Base-by-base conservation (phyloP, 2,329 filamentous ascomycete genomes). In the Dactylellina leptospora region DNA sequence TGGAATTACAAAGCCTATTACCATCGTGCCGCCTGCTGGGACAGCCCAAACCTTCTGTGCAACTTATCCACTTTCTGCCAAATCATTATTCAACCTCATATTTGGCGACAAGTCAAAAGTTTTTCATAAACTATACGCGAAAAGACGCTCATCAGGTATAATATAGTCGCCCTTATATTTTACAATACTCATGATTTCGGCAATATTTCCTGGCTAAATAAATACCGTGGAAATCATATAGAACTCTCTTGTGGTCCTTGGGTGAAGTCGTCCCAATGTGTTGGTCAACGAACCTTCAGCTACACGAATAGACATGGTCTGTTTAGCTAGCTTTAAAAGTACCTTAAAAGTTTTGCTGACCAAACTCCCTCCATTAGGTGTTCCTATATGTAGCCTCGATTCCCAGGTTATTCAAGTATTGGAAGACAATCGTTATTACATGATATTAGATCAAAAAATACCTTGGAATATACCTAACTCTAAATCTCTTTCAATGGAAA, bases 31-130 rank as follows among this genome's bases (percentile, higher is more conserved):
- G 0, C 86, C 90, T 73, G 91, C 89, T 58, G 93, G 96, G 86
- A 86, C 88, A 56, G 84, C 86, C 74, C 85, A 89, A 75, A 88
- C 89, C 5, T 86, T 90, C 0, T 91, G 96, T 79, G 87, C 90
- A 73, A 86, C 92, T 75, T 96, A 96, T 79, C 90, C 96, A 75
- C 88, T 97, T 72, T 96, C 91, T 74, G 90, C 95, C 48, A 97
- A 99, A 80, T 92, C 91, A 0, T 87, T 96, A 66, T 99, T 97
- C 79, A 93, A 97, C 78, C 91, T 97, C 13, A 85, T 99, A 55
- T 99, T 97, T 80, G 95, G 95, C 36, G 95, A 99, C 80, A 96
- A 93, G 81, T 96, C 91, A 78, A 91, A 93, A 30, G 88, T 97
- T 38, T 99, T 97, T 81, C 92, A 95, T 76, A 88, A 93, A 77